Evolutionary conservation across 2,329 filamentous ascomycete genomes (phyloP), one percentile per base, ranked within the genome.

Genomic region (Elsinoe necatrix): DNA sequence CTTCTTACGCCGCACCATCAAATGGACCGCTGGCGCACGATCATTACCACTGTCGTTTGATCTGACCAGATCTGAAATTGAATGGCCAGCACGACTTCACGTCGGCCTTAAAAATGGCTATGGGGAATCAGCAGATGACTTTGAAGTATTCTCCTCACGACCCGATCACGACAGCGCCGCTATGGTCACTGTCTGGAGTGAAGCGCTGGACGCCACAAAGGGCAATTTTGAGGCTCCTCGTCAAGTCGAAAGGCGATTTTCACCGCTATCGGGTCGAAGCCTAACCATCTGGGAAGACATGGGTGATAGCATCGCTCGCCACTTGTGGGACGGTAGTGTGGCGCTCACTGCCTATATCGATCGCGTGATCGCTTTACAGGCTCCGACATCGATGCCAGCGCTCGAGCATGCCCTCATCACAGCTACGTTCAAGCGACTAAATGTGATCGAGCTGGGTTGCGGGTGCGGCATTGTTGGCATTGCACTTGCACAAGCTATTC

Each of bases 381-480:
- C 62, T 8, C 60, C 63, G 2, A 58, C 58, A n/a, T 65, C 64
- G 11, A 57, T 72, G 14, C 69, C 69, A 1, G 60, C 71, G 4
- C 64, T 72, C n/a, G 69, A 70, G 57, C 67, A 66, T 54, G 62
- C 68, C 14, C 63, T 75, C 3, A 65, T 65, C 21, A 69, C 69
- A 12, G 69, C 71, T 14, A 69, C 69, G 2, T 72, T 69, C 61
- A 67, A 68, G 31, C 64, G 69, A 16, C 69, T 82, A 3, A 73
- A 75, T 52, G 73, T 81, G 29, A 69, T 89, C 16, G 85, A 89
- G 66, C 72, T 88, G 4, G 85, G 85, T 7, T 79, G 80, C 27
- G 85, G 85, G 0, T 86, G 83, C 66, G 85, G 85, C 34, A 80
- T 86, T 56, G 84, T 85, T 8, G 84, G 84, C 29, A 78, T 87